Percentiles rank a stretch among this genome's conserved stretches.
Evolutionary conservation across 352 stramenopile species (phyloP).

Genomic region (Globisporangium takayamanum): DNA sequence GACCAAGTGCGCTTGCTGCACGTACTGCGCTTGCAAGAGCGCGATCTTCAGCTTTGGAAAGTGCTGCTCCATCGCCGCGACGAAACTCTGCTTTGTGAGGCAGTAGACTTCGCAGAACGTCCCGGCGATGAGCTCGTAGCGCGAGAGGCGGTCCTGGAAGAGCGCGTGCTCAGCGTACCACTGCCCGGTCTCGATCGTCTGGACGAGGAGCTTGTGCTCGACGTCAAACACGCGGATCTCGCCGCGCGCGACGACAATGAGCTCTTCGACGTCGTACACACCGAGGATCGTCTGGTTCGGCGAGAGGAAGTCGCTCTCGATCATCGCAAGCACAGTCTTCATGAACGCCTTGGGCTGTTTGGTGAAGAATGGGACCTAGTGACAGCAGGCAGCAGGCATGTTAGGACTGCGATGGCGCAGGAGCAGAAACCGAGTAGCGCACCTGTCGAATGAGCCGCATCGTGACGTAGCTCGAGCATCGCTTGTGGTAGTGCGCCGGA

Average conservation of each 20-base stretch:
- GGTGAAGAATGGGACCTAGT: constrained; percentile 17
- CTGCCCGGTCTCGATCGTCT: constrained; percentile 12
- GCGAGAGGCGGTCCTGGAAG: constrained; percentile 15
- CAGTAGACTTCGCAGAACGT: constrained; percentile 24
- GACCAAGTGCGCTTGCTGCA: neutral
- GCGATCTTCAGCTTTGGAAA: constrained; percentile 8
- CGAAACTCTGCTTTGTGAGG: constrained; percentile 14
- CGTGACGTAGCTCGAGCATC: constrained; percentile 18
- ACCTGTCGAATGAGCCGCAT: constrained; percentile 10
- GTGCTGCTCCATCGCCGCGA: constrained; percentile 7
- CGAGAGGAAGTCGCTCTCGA: constrained; percentile 19
- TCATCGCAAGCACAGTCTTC: constrained; percentile 8
- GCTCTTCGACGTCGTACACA: constrained; percentile 12
- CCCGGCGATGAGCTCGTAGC: constrained; percentile 16
- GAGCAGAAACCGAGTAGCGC: neutral
- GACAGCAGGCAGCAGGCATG: neutral
- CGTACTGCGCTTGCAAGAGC: constrained; percentile 7
- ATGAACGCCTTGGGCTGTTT: constrained; percentile 16
- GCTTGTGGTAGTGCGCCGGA: constrained; percentile 16
- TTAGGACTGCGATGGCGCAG: too few relatives aligned
- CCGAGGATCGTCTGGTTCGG: constrained; percentile 16
- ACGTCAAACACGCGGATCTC: constrained; percentile 17
- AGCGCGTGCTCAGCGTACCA: constrained; percentile 19
- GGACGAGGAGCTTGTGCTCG: constrained; percentile 5
- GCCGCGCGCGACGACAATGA: constrained; percentile 14